Percentiles rank a stretch among this genome's conserved stretches.
These are phyloP conservation scores for Gnomoniopsis sp. DNA, from an alignment of 2,329 filamentous ascomycete genomes.

Conservation along the genomic window DNA sequence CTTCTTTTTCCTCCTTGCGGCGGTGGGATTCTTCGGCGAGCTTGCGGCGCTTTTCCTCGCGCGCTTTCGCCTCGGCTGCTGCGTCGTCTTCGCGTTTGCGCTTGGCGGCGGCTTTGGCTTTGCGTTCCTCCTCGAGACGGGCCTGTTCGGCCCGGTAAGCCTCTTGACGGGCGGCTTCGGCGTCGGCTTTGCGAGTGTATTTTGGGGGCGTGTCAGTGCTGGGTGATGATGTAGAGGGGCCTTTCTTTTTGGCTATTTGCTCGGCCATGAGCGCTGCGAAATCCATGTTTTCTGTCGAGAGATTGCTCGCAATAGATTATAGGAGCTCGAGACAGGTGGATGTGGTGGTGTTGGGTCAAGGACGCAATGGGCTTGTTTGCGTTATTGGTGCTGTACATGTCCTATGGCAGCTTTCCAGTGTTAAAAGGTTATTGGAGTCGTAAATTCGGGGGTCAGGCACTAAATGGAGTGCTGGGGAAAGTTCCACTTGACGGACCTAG, in stretches of 20 bases:
- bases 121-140: constrained; percentile 66
- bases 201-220: constrained; percentile 45
- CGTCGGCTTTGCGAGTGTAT: constrained; percentile 79
- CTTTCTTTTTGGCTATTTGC: constrained; percentile 81
- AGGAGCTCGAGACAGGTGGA: neutral
- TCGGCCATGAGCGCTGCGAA: constrained; percentile 92
- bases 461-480: neutral
- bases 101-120: constrained; percentile 69
- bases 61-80: constrained; percentile 60
- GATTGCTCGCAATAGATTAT: neutral
- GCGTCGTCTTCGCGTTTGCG: constrained; percentile 88
- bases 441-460: too few relatives aligned
- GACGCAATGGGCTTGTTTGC: neutral
- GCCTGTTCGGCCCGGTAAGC: constrained; percentile 81
- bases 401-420: too few relatives aligned
- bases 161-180: constrained; percentile 77
- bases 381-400: too few relatives aligned
- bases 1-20: constrained; percentile 68
- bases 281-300: constrained; percentile 63
- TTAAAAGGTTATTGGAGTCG: too few relatives aligned
- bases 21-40: constrained; percentile 77
- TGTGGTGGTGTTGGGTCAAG: neutral
- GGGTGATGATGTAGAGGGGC: constrained; percentile 28
- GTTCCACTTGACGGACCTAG: neutral
- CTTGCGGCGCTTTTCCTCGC: constrained; percentile 77